Base-by-base conservation (phyloP, 164 flowering plant genomes). In the Dillenia suffruticosa region DNA sequence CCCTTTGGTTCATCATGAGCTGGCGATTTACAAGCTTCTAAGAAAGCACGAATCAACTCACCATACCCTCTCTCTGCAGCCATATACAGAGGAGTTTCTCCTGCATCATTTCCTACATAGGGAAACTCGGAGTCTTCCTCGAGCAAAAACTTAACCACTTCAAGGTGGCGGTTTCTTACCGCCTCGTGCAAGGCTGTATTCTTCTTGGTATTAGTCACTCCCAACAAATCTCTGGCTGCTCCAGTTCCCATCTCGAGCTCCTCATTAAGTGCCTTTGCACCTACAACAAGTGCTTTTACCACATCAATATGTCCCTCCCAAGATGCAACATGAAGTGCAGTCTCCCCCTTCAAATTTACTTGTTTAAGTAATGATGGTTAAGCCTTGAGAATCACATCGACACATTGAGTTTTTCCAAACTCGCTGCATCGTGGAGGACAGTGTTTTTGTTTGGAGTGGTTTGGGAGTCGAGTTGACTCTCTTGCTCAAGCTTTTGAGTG, bases 161-260 rank as follows among this genome's bases (percentile, higher is more conserved):
- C 7, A 9, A 9, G 17, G 26, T 63, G 52, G 9, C 59, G 14
- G 9, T 63, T 9, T 32, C 17, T 54, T 14, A 63, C 14, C 0
- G 66, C 66, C 49, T 54, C 66, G 15, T 63, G 66, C 13, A 63
- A 54, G 22, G 66, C 59, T 1, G 66, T 63, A 52, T 62, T 62
- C 12, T 45, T 45, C 14, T 62, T 49, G 9, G 45, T 54, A 43
- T 62, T 62, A 19, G 12, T 19, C 17, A 62, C 46, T 9, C 65
- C 46, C 56, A 43, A 45, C 46, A 62, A 32, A 32, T 32, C 40
- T 32, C 40, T 32, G 40, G 12, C 40, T 9, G 12, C 3, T 16
- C 19, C 54, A 7, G 5, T 19, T 12, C n/a, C n/a, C 0, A 8
- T 51, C 54, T 12, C 17, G 9, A 51, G 9, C n/a, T 9, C 54